A percentile compares a stretch with the other conserved stretches of the same genome.
phyloP scores from a whole-genome alignment of 1,139 yeast genomes.

The Spathaspora sp. region DNA sequence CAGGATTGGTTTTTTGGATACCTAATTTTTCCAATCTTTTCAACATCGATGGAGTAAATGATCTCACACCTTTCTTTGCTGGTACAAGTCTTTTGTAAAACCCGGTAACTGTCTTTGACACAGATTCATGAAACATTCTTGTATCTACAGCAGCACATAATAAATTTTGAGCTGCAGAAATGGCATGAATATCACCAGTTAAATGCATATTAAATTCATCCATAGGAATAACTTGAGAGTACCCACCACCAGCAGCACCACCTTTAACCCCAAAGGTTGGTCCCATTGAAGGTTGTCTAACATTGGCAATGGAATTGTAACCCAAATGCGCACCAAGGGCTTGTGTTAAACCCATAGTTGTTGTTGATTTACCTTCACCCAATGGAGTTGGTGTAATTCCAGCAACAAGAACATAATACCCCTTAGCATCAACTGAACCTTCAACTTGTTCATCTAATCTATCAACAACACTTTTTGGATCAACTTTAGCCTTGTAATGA shows the following conservation, averaged over 20 bases:
- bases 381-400: slow-evolving; percentile 84
- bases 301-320: slow-evolving; percentile 71
- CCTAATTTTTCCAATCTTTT: slow-evolving; percentile 64
- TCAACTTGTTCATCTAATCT: slow-evolving; percentile 57
- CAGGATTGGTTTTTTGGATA: slow-evolving; percentile 65
- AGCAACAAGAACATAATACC: slow-evolving; percentile 70
- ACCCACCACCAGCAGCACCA: slow-evolving; percentile 90
- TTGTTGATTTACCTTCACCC: slow-evolving; percentile 82
- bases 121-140: slow-evolving; percentile 75
- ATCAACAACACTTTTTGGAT: slow-evolving; percentile 52
- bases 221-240: slow-evolving; percentile 84
- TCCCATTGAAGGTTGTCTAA: slow-evolving; percentile 86
- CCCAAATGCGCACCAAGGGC: slow-evolving; percentile 76
- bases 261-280: slow-evolving; percentile 88
- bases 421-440: slow-evolving; percentile 44
- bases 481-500: slow-evolving; percentile 72
- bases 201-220: slow-evolving; percentile 84
- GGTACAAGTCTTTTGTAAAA: slow-evolving; percentile 74
- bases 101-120: slow-evolving; percentile 63
- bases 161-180: slow-evolving; percentile 75
- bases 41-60: slow-evolving; percentile 66
- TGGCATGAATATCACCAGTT: slow-evolving; percentile 84
- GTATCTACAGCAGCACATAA: slow-evolving; percentile 84
- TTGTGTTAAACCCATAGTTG: slow-evolving; percentile 77
- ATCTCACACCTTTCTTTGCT: slow-evolving; percentile 61